A percentile compares a stretch with the other conserved stretches of the same genome.
These are phyloP conservation scores for Metschnikowia hibisci DNA, from an alignment of 805 yeast genomes.

Conservation along the genomic window DNA sequence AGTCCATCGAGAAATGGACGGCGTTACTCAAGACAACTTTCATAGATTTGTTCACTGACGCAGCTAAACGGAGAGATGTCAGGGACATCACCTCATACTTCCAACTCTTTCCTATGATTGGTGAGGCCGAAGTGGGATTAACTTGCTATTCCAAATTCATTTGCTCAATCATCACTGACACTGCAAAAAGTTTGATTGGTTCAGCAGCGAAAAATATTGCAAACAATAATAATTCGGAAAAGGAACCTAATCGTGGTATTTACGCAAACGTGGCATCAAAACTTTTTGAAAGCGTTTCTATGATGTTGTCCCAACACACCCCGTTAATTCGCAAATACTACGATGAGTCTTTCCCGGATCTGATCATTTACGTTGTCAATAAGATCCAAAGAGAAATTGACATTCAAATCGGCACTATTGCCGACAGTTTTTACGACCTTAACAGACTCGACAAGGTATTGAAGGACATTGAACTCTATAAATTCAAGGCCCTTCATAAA, in stretches of 20 bases:
- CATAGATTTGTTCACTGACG: constrained; percentile 58
- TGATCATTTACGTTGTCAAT: constrained; percentile 63
- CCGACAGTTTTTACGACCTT: constrained; percentile 80
- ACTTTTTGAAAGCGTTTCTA: constrained; percentile 78
- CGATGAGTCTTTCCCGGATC: constrained; percentile 44
- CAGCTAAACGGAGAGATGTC: constrained; percentile 64
- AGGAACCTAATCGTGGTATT: constrained; percentile 40
- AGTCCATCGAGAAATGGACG: constrained; percentile 55
- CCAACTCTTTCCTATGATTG: constrained; percentile 82
- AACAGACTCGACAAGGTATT: constrained; percentile 55
- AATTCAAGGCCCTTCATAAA: constrained; percentile 26
- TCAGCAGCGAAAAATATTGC: constrained; percentile 16
- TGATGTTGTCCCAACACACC: constrained; percentile 82
- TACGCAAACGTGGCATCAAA: constrained; percentile 60
- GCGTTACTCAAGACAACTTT: constrained; percentile 55
- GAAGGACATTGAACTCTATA: constrained; percentile 52
- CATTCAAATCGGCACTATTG: constrained; percentile 83
- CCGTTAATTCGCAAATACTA: constrained; percentile 72
- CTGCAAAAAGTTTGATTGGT: constrained; percentile 64
- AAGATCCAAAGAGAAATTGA: constrained; percentile 85
- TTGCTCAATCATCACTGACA: constrained; percentile 76
- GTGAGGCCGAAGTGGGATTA: constrained; percentile 66
- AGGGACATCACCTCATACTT: constrained; percentile 72
- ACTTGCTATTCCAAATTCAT: constrained; percentile 81
- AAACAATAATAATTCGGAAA: constrained; percentile 12